Evolutionary conservation across 2,329 filamentous ascomycete genomes (phyloP).

Genomic region (Cryphonectria nitschkei): DNA sequence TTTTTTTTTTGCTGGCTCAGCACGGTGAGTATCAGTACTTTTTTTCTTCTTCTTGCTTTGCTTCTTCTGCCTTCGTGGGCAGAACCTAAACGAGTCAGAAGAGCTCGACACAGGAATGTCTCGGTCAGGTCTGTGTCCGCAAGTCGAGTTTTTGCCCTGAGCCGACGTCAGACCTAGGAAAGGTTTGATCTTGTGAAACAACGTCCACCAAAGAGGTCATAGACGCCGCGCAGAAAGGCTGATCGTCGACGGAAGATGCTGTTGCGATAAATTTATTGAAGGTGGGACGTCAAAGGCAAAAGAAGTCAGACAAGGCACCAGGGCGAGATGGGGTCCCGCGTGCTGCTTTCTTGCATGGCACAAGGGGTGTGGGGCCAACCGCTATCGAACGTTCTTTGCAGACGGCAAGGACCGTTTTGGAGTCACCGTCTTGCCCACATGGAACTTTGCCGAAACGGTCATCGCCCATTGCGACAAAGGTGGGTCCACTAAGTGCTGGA

Average conservation of each 20-base stretch:
- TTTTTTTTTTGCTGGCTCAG: conserved; percentile 38
- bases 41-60: conserved; percentile 26
- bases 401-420: not conserved
- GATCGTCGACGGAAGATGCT: conserved; percentile 1
- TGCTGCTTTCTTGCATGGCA: not conserved
- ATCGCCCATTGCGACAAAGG: not conserved
- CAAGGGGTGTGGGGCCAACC: not conserved
- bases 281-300: conserved; percentile 2
- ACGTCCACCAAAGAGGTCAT: not conserved
- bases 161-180: not conserved
- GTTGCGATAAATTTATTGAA: not conserved
- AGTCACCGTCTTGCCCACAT: too few relatives aligned
- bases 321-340: not conserved
- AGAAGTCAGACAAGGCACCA: not conserved
- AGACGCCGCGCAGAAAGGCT: not conserved
- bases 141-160: not conserved
- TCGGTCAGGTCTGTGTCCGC: conserved; percentile 7
- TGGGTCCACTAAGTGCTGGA: not conserved
- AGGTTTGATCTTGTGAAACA: not conserved
- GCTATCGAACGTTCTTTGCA: not conserved
- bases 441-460: not conserved
- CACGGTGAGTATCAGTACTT: conserved; percentile 39
- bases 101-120: conserved; percentile 22
- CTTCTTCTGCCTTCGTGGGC: not conserved
- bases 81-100: conserved; percentile 26